Evolutionary conservation across 139 green algal genomes (phyloP).

Genomic region (Penium margaritaceum): DNA sequence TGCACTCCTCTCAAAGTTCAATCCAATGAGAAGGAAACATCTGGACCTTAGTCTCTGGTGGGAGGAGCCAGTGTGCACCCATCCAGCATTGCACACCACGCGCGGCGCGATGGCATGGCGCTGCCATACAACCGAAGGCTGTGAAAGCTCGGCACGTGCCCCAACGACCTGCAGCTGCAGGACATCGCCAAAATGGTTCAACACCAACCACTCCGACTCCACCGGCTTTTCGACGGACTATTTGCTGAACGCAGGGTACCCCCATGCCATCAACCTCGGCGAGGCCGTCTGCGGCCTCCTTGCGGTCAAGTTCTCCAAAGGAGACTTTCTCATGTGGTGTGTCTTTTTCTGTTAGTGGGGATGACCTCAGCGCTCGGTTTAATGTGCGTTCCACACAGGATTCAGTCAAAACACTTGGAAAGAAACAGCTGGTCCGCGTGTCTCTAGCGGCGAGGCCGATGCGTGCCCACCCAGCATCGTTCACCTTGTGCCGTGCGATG

Average conservation of each 20-base stretch:
- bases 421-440: neutral
- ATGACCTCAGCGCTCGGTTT: too few species aligned
- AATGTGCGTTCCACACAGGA: neutral
- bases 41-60: neutral
- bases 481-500: too few species aligned
- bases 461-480: too few species aligned
- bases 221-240: constrained; percentile 1
- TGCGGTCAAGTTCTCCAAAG: neutral
- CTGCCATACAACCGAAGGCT: too few species aligned
- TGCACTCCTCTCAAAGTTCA: neutral
- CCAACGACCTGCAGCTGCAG: constrained; percentile 23
- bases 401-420: neutral
- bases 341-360: neutral
- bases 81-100: too few species aligned
- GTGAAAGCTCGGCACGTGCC: constrained; percentile 22
- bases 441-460: neutral
- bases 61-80: neutral
- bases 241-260: neutral
- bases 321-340: neutral
- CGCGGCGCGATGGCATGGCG: too few species aligned
- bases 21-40: neutral
- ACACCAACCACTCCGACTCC: neutral
- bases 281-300: neutral
- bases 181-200: neutral
- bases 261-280: neutral